Conservation (phyloP, 1,284 basidiomycete genomes). For the Gomphus bonarii region DNA sequence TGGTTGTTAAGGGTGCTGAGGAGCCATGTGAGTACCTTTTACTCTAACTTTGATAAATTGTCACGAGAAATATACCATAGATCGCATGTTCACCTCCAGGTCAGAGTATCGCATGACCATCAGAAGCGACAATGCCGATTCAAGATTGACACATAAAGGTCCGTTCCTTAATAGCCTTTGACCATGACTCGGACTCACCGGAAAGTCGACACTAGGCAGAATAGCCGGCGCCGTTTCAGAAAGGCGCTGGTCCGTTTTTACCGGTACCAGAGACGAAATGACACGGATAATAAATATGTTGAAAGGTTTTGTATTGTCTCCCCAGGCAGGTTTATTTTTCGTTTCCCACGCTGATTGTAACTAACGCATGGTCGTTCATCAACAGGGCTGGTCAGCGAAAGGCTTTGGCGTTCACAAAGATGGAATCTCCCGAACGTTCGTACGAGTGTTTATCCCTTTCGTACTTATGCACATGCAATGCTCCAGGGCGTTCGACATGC, state of each 20-base stretch:
- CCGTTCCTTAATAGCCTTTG: conserved; percentile 13
- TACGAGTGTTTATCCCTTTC: not conserved
- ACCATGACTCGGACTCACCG: conserved; percentile 1
- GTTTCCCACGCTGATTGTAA: not conserved
- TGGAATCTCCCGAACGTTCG: conserved; percentile 50
- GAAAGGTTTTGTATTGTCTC: conserved; percentile 38
- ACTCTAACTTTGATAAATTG: not conserved
- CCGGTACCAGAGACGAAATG: conserved; percentile 38
- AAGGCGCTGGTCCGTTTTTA: conserved; percentile 48
- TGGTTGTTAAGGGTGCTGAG: conserved; percentile 79
- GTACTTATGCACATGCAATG: not conserved
- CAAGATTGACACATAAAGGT: conserved; percentile 71
- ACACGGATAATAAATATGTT: conserved; percentile 40
- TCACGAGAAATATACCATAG: conserved; percentile 26
- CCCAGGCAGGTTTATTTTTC: conserved; percentile 36
- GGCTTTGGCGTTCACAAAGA: conserved; percentile 50
- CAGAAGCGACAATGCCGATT: conserved; percentile 81
- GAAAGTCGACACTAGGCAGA: conserved; percentile 29
- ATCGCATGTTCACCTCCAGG: conserved; percentile 88
- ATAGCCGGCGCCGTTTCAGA: conserved; percentile 52
- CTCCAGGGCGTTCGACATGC: conserved; percentile 61
- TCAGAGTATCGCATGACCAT: conserved; percentile 85
- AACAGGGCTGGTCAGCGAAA: conserved; percentile 42
- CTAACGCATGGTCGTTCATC: conserved; percentile 1
- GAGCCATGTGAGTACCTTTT: conserved; percentile 62